Percentiles rank a stretch among this genome's conserved stretches.
These are phyloP conservation scores for Chytriomyces sp. DNA, from an alignment of 192 early-diverging fungal genomes.

Conservation along the genomic window DNA sequence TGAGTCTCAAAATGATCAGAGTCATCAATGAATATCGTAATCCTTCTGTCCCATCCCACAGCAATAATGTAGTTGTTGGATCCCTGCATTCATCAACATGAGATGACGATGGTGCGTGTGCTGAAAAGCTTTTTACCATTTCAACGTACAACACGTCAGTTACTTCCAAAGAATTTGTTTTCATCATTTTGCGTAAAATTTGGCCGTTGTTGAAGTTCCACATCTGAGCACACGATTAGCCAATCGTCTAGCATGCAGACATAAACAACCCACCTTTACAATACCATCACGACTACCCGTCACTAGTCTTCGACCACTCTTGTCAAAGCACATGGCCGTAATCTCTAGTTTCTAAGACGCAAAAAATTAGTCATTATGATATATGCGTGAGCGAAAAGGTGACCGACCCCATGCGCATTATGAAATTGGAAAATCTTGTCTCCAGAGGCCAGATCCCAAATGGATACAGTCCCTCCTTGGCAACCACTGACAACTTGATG, in stretches of 20 bases:
- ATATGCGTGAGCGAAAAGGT: background rate
- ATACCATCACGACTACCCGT: conserved; percentile 62
- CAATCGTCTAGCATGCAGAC: background rate
- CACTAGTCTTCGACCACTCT: conserved; percentile 53
- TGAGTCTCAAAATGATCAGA: conserved; percentile 50
- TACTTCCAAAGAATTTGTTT: conserved; percentile 47
- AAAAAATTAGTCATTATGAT: background rate
- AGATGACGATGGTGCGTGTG: no score
- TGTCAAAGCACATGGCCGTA: conserved; percentile 66
- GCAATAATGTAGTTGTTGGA: conserved; percentile 59
- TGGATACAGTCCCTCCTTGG: conserved; percentile 54
- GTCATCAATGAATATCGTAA: conserved; percentile 63
- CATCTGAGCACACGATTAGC: conserved; percentile 41
- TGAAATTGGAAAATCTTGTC: conserved; percentile 64
- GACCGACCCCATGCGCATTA: conserved; percentile 57
- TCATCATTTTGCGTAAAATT: conserved; percentile 57
- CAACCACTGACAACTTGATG: conserved; percentile 60
- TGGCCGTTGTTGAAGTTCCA: conserved; percentile 76
- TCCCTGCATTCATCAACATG: no score
- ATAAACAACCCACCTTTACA: conserved; percentile 44
- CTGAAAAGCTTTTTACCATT: conserved; percentile 51
- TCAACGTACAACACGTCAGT: conserved; percentile 62
- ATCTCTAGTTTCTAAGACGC: conserved; percentile 55
- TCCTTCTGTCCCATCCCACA: conserved; percentile 64
- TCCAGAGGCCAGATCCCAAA: conserved; percentile 60